These are phyloP conservation scores for Ceratobasidium sp. DNA, from an alignment of 1,284 basidiomycete species.

Conservation along the genomic window DNA sequence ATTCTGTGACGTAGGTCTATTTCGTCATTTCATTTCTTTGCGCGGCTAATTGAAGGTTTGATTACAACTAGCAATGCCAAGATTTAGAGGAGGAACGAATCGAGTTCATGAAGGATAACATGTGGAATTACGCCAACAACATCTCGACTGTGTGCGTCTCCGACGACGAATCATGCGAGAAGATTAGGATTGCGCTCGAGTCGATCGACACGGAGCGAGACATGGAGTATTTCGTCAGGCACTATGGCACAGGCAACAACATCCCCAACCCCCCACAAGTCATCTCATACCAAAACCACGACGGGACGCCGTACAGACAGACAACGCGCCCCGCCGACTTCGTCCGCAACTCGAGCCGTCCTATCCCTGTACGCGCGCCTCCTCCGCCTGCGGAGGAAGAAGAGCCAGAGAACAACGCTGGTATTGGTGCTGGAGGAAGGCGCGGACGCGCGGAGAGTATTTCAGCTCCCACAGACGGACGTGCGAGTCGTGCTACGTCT, in stretches of 20 bases:
- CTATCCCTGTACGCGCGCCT: slow-evolving; percentile 55
- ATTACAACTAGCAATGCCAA: slow-evolving; percentile 75
- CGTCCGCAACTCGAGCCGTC: slow-evolving; percentile 68
- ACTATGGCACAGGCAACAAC: slow-evolving; percentile 85
- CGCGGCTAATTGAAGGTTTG: slow-evolving; percentile 4
- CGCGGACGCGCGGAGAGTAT: slow-evolving; percentile 43
- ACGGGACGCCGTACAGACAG: slow-evolving; percentile 68
- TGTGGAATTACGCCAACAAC: slow-evolving; percentile 97
- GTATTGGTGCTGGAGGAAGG: slow-evolving; percentile 62
- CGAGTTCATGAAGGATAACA: slow-evolving; percentile 93
- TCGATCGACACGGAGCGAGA: slow-evolving; percentile 86
- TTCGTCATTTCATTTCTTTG: background rate
- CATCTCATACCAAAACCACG: slow-evolving; percentile 79
- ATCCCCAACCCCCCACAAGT: slow-evolving; percentile 89
- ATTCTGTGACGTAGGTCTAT: slow-evolving; percentile 78
- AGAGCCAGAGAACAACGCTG: slow-evolving; percentile 62
- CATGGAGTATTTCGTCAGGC: slow-evolving; percentile 85
- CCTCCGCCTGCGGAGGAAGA: slow-evolving; percentile 50
- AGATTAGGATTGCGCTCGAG: slow-evolving; percentile 84
- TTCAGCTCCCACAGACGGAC: slow-evolving; percentile 19
- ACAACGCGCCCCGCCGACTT: slow-evolving; percentile 71
- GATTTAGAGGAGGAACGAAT: slow-evolving; percentile 95
- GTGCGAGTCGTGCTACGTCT: slow-evolving; percentile 29
- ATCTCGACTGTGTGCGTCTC: slow-evolving; percentile 95
- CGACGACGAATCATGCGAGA: slow-evolving; percentile 97